phyloP scores from a whole-genome alignment of 257 asterid genomes.

The Plantago elongata region DNA sequence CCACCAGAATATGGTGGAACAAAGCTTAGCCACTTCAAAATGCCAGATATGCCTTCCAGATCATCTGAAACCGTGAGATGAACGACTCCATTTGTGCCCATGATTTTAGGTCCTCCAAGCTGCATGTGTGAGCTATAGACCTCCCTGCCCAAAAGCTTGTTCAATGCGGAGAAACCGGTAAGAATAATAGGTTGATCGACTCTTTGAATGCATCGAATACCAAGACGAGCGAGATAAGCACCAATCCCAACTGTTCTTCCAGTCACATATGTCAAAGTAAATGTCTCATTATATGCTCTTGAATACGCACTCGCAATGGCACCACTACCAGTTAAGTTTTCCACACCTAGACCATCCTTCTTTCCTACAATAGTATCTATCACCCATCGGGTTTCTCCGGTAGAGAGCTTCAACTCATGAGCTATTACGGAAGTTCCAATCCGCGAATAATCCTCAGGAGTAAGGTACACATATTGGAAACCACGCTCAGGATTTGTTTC shows the following conservation, averaged over 20 bases:
- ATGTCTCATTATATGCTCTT: conserved; percentile 84
- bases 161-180: conserved; percentile 93
- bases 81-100: conserved; percentile 97
- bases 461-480: conserved; percentile 77
- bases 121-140: conserved; percentile 99
- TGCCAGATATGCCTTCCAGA: conserved; percentile 84
- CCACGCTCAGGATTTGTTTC: conserved; percentile 87
- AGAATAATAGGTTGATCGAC: conserved; percentile 93
- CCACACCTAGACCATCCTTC: conserved; percentile 88
- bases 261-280: conserved; percentile 85
- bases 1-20: conserved; percentile 87
- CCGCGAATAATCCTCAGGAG: conserved; percentile 76
- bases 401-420: conserved; percentile 53
- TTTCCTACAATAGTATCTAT: conserved; percentile 85
- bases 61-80: conserved; percentile 94
- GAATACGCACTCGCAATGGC: conserved; percentile 98
- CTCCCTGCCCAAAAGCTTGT: conserved; percentile 93
- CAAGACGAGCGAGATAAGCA: conserved; percentile 96
- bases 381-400: conserved; percentile 84
- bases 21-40: conserved; percentile 91
- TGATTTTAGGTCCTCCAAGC: conserved; percentile 98
- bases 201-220: conserved; percentile 96
- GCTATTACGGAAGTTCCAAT: conserved; percentile 75
- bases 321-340: conserved; percentile 85
- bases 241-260: conserved; percentile 98